These are phyloP conservation scores for Pyrrhoderma lamaoense DNA, from an alignment of 1,284 basidiomycete genomes.

Conservation along the genomic window DNA sequence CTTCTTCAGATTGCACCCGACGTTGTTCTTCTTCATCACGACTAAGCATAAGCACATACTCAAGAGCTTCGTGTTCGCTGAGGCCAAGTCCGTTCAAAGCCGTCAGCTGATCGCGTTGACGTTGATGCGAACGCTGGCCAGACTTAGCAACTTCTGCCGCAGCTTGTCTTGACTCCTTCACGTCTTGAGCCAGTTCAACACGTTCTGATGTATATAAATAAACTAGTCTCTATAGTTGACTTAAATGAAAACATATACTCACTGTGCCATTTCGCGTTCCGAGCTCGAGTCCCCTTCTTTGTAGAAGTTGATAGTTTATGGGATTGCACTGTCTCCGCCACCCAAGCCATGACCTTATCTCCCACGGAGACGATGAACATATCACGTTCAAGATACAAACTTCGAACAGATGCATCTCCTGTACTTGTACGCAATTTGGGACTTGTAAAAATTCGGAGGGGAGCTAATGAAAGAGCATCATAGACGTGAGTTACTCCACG, in stretches of 20 bases:
- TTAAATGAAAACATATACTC: constrained; percentile 27
- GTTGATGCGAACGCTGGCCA: constrained; percentile 33
- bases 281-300: constrained; percentile 25
- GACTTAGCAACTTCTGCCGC: constrained; percentile 42
- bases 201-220: constrained; percentile 37
- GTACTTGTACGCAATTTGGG: constrained; percentile 36
- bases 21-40: constrained; percentile 56
- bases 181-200: constrained; percentile 58
- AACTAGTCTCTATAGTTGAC: constrained; percentile 20
- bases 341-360: constrained; percentile 62
- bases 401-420: constrained; percentile 44
- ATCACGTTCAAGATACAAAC: constrained; percentile 59
- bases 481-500: constrained; percentile 58
- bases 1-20: constrained; percentile 35
- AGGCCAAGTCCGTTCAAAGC: constrained; percentile 61
- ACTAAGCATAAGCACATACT: constrained; percentile 81
- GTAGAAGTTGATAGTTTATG: constrained; percentile 29
- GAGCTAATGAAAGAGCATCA: constrained; percentile 58
- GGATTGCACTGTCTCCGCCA: constrained; percentile 40
- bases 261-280: constrained; percentile 46
- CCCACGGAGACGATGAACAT: constrained; percentile 59
- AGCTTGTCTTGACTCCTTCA: constrained; percentile 50
- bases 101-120: constrained; percentile 49
- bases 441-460: constrained; percentile 46
- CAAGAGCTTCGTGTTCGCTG: constrained; percentile 70